phyloP scores from a whole-genome alignment of 768 basidiomycete genomes.

The Mycena olivaceomarginata region DNA sequence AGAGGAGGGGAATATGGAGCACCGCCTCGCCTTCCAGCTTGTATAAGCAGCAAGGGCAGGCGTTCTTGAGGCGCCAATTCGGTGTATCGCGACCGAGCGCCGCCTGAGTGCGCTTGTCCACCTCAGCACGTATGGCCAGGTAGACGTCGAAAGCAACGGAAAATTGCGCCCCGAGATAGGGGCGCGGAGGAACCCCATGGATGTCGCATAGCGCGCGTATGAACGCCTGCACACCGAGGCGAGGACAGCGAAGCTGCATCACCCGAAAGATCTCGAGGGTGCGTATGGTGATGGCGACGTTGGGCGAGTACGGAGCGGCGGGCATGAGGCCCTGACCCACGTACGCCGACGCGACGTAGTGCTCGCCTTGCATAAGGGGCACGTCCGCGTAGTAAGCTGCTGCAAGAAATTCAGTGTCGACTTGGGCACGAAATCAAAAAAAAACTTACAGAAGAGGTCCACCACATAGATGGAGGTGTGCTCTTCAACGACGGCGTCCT shows the following conservation, averaged over 20 bases:
- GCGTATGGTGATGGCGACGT: not conserved
- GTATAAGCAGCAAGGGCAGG: not conserved
- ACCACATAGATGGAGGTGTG: not conserved
- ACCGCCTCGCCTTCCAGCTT: too few species aligned
- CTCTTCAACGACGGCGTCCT: not conserved
- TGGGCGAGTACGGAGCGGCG: not conserved
- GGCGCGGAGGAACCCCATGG: not conserved
- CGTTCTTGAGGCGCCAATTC: not conserved
- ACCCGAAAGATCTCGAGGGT: not conserved
- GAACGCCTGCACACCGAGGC: not conserved
- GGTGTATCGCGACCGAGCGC: not conserved
- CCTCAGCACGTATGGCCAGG: not conserved
- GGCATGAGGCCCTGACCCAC: not conserved
- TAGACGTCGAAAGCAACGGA: not conserved
- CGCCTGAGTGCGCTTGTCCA: not conserved
- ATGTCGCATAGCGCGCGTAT: not conserved
- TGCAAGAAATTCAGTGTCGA: too few species aligned
- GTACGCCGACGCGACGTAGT: not conserved
- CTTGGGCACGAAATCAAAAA: too few species aligned
- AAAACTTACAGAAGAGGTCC: not conserved
- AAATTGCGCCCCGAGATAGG: not conserved
- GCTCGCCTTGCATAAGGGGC: too few species aligned
- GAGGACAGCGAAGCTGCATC: not conserved
- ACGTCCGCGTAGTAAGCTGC: not conserved
- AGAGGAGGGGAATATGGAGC: too few species aligned